These are phyloP conservation scores for Epichloe elymi DNA, from an alignment of 2,329 filamentous ascomycete species.

Conservation along the genomic window DNA sequence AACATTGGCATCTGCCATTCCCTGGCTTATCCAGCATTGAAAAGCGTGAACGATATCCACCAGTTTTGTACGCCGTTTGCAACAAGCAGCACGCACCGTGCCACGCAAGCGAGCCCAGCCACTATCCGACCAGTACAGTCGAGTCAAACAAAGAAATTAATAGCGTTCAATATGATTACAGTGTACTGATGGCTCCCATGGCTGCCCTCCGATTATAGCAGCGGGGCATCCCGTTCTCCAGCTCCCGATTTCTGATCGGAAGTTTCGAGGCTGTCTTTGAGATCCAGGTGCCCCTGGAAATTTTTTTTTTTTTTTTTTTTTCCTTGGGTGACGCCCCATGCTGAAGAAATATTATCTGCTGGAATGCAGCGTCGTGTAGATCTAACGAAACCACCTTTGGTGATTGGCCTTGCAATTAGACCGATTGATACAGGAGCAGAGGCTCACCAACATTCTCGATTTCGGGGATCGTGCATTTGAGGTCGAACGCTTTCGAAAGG, in stretches of 20 bases:
- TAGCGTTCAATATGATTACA: slow-evolving; percentile 5
- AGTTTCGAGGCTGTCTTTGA: neutral
- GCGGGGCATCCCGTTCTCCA: neutral
- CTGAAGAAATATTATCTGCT: neutral
- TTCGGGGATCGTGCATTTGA: slow-evolving; percentile 97
- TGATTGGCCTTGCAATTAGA: slow-evolving; percentile 13
- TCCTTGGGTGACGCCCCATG: too few species aligned
- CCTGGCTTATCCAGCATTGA: neutral
- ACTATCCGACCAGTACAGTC: neutral
- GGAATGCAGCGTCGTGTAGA: neutral
- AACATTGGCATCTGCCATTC: neutral
- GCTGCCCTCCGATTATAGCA: neutral
- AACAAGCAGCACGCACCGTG: neutral
- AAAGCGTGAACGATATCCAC: neutral
- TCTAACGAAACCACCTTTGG: neutral
- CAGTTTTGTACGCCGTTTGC: neutral
- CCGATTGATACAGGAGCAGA: slow-evolving; percentile 73
- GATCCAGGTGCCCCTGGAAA: neutral
- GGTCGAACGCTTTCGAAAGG: slow-evolving; percentile 92
- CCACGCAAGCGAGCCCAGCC: neutral
- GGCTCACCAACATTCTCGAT: slow-evolving; percentile 98
- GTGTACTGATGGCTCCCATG: neutral
- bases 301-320: neutral
- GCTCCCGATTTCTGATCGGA: neutral
- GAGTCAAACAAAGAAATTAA: neutral